Percentiles rank a stretch among this genome's conserved stretches.
phyloP scores from a whole-genome alignment of 2,329 filamentous ascomycete genomes.

The Curvularia lunata region DNA sequence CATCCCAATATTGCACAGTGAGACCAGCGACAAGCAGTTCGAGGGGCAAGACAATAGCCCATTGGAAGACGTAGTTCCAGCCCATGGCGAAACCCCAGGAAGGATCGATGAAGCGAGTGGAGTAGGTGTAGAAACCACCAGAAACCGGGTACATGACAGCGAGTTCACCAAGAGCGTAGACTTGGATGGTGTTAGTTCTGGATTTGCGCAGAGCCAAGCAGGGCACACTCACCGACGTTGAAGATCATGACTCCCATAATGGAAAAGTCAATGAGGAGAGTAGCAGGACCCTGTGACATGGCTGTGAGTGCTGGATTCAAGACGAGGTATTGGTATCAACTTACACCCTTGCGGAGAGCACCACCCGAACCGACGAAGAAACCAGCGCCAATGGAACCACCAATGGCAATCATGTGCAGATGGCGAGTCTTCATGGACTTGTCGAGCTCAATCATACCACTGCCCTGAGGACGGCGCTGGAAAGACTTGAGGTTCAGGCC shows the following conservation, averaged over 20 bases:
- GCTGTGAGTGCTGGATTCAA: conserved; percentile 10
- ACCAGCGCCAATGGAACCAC: conserved; percentile 67
- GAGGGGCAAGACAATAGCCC: conserved; percentile 48
- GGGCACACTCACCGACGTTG: conserved; percentile 44
- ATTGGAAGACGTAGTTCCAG: conserved; percentile 49
- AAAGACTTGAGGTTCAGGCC: conserved; percentile 46
- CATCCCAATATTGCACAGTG: conserved; percentile 48
- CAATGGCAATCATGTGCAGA: conserved; percentile 68
- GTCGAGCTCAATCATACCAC: conserved; percentile 38
- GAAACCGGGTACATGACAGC: conserved; percentile 65
- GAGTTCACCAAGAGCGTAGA: conserved; percentile 60
- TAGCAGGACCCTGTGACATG: conserved; percentile 37
- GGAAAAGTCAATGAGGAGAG: conserved; percentile 50
- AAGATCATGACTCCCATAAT: conserved; percentile 50
- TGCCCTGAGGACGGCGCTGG: conserved; percentile 40
- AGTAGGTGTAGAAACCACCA: conserved; percentile 61
- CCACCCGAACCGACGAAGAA: conserved; percentile 67
- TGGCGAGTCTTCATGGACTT: conserved; percentile 62
- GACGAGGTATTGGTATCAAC: conserved; percentile 20
- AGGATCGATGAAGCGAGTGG: conserved; percentile 56
- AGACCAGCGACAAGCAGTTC: conserved; percentile 49
- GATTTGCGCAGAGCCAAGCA: neutral
- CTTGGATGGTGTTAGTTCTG: conserved; percentile 53
- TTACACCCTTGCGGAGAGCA: conserved; percentile 60
- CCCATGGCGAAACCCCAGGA: conserved; percentile 52